Evolutionary conservation across 306 rosid species (phyloP).

Genomic region (Crataegus laevigata): DNA sequence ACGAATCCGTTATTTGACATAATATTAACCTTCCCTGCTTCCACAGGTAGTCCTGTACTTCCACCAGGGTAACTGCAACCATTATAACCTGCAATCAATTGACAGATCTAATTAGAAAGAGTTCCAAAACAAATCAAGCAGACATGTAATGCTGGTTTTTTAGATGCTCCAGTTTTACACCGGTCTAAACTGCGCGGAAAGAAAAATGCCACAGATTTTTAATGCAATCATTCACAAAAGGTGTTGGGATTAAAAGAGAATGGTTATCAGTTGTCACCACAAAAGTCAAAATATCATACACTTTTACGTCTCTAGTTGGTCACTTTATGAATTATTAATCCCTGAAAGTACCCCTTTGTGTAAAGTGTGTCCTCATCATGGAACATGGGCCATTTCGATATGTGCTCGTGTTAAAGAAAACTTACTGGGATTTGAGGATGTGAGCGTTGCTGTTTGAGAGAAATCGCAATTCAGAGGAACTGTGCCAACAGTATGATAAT

Average conservation of each 20-base stretch:
- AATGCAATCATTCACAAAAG: not conserved
- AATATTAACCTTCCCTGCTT: not conserved
- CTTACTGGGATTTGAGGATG: constrained; percentile 86
- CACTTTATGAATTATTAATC: not conserved
- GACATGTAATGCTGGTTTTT: too few species aligned
- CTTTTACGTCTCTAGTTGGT: constrained; percentile 3
- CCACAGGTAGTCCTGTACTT: constrained; percentile 25
- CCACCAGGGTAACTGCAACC: constrained; percentile 63
- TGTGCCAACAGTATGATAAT: constrained; percentile 51
- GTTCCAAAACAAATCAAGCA: not conserved
- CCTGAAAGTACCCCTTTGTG: not conserved
- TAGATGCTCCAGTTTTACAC: not conserved
- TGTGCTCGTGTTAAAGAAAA: not conserved
- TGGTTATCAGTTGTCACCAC: not conserved
- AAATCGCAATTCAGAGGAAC: constrained; percentile 81
- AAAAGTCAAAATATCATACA: not conserved
- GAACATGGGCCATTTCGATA: not conserved
- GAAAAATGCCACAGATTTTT: not conserved
- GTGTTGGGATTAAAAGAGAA: not conserved
- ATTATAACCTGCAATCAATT: constrained; percentile 59
- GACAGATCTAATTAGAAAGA: not conserved
- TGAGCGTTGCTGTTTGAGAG: constrained; percentile 68
- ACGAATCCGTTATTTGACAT: not conserved
- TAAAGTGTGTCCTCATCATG: not conserved
- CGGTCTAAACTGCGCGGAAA: too few species aligned